These are phyloP conservation scores for Suhomyces wounanorum DNA, from an alignment of 1,139 yeast species.

Conservation along the genomic window DNA sequence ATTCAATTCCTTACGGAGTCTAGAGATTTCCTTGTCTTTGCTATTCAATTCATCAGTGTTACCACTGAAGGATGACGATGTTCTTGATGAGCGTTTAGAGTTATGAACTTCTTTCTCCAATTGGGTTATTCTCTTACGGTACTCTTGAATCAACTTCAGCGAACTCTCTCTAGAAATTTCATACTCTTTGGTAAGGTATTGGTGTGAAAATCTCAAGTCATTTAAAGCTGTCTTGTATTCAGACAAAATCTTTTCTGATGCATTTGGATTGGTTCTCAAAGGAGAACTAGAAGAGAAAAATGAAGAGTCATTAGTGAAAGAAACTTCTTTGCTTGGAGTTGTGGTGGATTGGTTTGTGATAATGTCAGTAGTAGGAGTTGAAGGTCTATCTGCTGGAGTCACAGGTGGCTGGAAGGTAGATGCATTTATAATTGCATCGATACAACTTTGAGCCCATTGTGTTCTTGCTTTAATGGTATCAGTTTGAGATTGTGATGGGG, in stretches of 20 bases:
- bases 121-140: constrained; percentile 44
- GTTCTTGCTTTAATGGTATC: constrained; percentile 36
- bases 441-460: constrained; percentile 57
- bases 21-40: constrained; percentile 49
- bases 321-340: constrained; percentile 3
- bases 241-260: constrained; percentile 31
- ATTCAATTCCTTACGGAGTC: constrained; percentile 50
- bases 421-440: constrained; percentile 36
- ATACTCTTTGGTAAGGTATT: constrained; percentile 59
- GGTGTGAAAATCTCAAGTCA: constrained; percentile 65
- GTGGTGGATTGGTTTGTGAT: constrained; percentile 1
- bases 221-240: constrained; percentile 58
- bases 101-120: constrained; percentile 43
- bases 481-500: constrained; percentile 20
- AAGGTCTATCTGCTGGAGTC: constrained; percentile 4
- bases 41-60: constrained; percentile 24
- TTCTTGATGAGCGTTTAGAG: constrained; percentile 2
- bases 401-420: constrained; percentile 2
- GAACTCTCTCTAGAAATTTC: constrained; percentile 58
- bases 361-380: constrained; percentile 1
- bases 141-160: constrained; percentile 48
- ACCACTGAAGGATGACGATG: background rate
- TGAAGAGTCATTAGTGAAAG: constrained; percentile 25
- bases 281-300: constrained; percentile 28
- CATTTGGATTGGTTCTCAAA: constrained; percentile 16